Evolutionary conservation across 768 basidiomycete species (phyloP).

Genomic region (Amanita polypyramis): DNA sequence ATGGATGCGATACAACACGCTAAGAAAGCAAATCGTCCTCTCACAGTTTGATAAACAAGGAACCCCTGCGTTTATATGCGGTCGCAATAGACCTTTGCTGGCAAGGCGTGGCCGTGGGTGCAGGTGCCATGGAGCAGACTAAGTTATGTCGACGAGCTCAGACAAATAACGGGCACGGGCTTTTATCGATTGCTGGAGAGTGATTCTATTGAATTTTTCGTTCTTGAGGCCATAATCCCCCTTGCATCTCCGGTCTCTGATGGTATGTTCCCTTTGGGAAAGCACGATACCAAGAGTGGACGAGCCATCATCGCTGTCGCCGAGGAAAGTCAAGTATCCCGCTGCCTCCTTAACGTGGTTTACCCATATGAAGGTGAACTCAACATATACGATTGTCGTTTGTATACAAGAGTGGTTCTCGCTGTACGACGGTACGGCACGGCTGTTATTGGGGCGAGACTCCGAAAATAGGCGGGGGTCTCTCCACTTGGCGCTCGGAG

Average conservation of each 20-base stretch:
- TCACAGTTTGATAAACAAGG: background rate
- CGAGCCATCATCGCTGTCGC: background rate
- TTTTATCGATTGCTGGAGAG: conserved; percentile 1
- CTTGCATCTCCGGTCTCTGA: conserved; percentile 20
- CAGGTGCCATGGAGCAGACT: background rate
- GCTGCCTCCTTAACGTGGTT: background rate
- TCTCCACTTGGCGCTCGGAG: background rate
- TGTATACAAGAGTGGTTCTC: background rate
- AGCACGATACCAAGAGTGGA: background rate
- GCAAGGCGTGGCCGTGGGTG: background rate
- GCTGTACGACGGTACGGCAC: background rate
- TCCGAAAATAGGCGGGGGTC: background rate
- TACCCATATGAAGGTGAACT: background rate
- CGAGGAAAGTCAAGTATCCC: background rate
- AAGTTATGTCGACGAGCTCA: background rate
- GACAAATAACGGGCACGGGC: background rate
- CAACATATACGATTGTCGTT: background rate
- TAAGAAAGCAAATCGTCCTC: background rate
- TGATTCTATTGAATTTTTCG: conserved; percentile 22
- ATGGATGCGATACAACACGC: conserved; percentile 2
- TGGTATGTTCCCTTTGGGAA: conserved; percentile 15
- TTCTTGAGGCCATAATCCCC: conserved; percentile 17
- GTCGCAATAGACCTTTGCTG: conserved; percentile 1
- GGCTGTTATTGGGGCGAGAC: background rate
- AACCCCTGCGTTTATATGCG: background rate